These are phyloP conservation scores for Cyclotella cryptica DNA, from an alignment of 108 stramenopile species.

Conservation along the genomic window DNA sequence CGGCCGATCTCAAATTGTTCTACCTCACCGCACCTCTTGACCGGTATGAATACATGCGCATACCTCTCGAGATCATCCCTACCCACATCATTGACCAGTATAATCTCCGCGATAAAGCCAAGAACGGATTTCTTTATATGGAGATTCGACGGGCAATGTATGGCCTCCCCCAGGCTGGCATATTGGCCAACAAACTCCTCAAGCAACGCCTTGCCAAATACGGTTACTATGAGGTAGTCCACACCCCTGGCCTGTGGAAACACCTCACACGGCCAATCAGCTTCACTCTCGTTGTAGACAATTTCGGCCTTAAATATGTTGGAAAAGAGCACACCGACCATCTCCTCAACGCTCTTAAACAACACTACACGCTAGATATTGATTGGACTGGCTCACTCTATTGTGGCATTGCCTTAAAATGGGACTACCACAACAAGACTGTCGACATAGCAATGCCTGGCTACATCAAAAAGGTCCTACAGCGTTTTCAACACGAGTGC, in stretches of 20 bases:
- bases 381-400: constrained; percentile 50
- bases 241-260: constrained; percentile 28
- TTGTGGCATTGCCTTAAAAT: constrained; percentile 48
- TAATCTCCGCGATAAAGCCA: constrained; percentile 8
- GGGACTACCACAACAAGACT: constrained; percentile 49
- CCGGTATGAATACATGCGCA: constrained; percentile 53
- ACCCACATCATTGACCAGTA: constrained; percentile 48
- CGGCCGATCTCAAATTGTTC: constrained; percentile 56
- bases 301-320: constrained; percentile 38
- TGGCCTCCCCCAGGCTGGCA: constrained; percentile 59
- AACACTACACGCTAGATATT: constrained; percentile 25
- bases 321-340: constrained; percentile 43
- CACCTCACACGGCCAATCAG: constrained; percentile 12
- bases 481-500: constrained; percentile 34
- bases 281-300: constrained; percentile 29
- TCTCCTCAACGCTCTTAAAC: constrained; percentile 36
- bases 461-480: constrained; percentile 48
- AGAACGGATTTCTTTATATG: constrained; percentile 40
- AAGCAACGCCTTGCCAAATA: constrained; percentile 14
- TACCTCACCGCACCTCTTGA: constrained; percentile 52
- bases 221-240: constrained; percentile 21
- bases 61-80: constrained; percentile 40
- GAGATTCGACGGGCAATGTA: constrained; percentile 50
- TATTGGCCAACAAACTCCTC: constrained; percentile 55
- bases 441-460: constrained; percentile 57